A percentile compares a stretch with the other conserved stretches of the same genome.
phyloP scores from a whole-genome alignment of 1,284 basidiomycete species.

The Cryptococcus hybrid region DNA sequence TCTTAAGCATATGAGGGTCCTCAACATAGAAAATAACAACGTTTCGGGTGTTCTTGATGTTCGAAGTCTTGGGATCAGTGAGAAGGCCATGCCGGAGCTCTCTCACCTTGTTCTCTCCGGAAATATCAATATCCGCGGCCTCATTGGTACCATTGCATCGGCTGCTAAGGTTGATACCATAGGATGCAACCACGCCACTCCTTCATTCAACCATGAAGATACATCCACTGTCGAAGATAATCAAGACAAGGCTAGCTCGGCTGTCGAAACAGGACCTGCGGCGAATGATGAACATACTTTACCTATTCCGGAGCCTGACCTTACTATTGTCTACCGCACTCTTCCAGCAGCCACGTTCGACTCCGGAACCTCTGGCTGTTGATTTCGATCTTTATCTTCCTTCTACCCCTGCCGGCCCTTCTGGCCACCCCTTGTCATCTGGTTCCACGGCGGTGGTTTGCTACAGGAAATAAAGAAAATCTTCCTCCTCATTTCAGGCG shows the following conservation, averaged over 20 bases:
- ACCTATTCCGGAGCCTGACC: slow-evolving; percentile 27
- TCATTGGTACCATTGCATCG: slow-evolving; percentile 19
- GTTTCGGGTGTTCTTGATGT: slow-evolving; percentile 29
- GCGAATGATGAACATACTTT: slow-evolving; percentile 8
- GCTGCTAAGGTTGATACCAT: slow-evolving; percentile 27
- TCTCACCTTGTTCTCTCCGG: slow-evolving; percentile 24
- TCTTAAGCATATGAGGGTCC: slow-evolving; percentile 19
- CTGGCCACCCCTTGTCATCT: slow-evolving; percentile 38
- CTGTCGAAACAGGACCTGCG: slow-evolving; percentile 4
- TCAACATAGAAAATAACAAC: slow-evolving; percentile 36
- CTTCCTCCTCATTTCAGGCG: slow-evolving; percentile 46
- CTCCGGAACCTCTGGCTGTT: slow-evolving; percentile 38
- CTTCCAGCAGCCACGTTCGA: slow-evolving; percentile 45
- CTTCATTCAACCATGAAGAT: not conserved
- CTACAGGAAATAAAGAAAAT: slow-evolving; percentile 49
- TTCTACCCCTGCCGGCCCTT: slow-evolving; percentile 7
- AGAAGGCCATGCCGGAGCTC: slow-evolving; percentile 25
- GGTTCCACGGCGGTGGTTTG: slow-evolving; percentile 48
- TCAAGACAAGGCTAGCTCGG: slow-evolving; percentile 1
- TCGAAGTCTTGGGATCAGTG: slow-evolving; percentile 15
- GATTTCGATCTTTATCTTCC: slow-evolving; percentile 46
- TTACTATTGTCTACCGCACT: slow-evolving; percentile 34
- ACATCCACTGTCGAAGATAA: not conserved
- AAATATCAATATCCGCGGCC: slow-evolving; percentile 26
- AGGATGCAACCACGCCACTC: slow-evolving; percentile 20